Evolutionary conservation across 345 rosid genomes (phyloP).

Genomic region (Arabidopsis arenosa): DNA sequence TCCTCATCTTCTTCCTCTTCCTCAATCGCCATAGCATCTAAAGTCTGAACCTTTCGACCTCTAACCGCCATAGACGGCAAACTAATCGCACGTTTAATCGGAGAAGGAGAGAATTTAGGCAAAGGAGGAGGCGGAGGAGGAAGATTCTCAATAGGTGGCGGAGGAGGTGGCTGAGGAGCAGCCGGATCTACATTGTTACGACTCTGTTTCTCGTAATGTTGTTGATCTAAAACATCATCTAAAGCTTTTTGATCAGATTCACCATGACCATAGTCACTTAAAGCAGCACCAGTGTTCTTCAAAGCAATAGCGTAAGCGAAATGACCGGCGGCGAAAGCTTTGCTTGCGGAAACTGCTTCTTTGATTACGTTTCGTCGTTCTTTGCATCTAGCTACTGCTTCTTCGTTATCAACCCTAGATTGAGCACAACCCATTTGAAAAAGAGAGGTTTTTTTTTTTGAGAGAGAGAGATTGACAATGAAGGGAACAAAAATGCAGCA

Average conservation of each 20-base stretch:
- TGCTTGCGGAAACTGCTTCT: conserved; percentile 81
- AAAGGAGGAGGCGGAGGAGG: conserved; percentile 87
- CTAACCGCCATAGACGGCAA: conserved; percentile 59
- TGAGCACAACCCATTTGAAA: conserved; percentile 82
- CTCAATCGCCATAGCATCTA: conserved; percentile 55
- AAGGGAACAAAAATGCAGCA: conserved; percentile 38
- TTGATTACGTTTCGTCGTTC: conserved; percentile 79
- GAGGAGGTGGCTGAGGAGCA: conserved; percentile 57
- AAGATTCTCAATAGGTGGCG: conserved; percentile 66
- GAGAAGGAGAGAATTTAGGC: conserved; percentile 80
- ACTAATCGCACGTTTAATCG: conserved; percentile 70
- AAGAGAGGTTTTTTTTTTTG: background rate
- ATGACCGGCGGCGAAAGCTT: conserved; percentile 84
- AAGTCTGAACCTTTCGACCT: conserved; percentile 45
- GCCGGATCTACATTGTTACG: conserved; percentile 44
- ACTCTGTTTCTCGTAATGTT: conserved; percentile 37
- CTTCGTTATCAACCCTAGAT: conserved; percentile 87
- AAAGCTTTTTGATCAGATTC: conserved; percentile 55
- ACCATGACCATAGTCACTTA: conserved; percentile 88
- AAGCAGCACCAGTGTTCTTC: conserved; percentile 88
- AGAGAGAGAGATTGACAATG: background rate
- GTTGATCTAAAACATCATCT: conserved; percentile 38
- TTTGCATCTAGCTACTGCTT: conserved; percentile 82
- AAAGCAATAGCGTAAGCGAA: conserved; percentile 73
- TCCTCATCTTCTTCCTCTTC: conserved; percentile 62